Conservation (phyloP, 257 asterid genomes). For the Rehmannia glutinosa region DNA sequence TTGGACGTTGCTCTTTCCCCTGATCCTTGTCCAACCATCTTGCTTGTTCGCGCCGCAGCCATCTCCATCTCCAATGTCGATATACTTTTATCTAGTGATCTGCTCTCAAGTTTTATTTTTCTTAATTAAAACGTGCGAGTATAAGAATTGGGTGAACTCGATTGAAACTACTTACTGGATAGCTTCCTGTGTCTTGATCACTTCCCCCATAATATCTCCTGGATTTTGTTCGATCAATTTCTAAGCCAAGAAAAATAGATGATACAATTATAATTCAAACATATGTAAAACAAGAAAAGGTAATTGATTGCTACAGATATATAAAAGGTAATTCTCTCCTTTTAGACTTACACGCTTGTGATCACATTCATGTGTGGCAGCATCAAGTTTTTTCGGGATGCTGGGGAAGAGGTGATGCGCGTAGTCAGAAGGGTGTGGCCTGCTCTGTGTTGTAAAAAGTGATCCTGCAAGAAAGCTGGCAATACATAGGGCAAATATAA, state of each 20-base stretch:
- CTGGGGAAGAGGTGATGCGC: constrained; percentile 8
- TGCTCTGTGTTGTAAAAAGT: constrained; percentile 35
- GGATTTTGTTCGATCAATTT: constrained; percentile 37
- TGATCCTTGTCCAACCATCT: not conserved
- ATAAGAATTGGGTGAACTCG: too few species aligned
- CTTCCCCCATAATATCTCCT: constrained; percentile 45
- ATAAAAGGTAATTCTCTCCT: too few species aligned
- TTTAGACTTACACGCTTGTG: constrained; percentile 46
- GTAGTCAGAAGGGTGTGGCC: constrained; percentile 23
- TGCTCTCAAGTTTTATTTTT: constrained; percentile 9
- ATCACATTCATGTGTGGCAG: constrained; percentile 30
- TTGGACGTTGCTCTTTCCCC: constrained; percentile 17
- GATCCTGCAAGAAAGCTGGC: constrained; percentile 66
- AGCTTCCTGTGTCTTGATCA: constrained; percentile 56
- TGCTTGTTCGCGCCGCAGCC: constrained; percentile 25
- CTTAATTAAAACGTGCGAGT: too few species aligned
- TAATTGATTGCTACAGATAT: too few species aligned
- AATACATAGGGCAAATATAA: constrained; percentile 42
- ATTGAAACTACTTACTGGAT: constrained; percentile 48
- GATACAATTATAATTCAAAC: too few species aligned
- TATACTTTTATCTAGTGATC: constrained; percentile 52
- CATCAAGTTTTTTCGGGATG: constrained; percentile 19
- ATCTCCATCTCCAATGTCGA: constrained; percentile 46
- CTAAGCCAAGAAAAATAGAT: constrained; percentile 17
- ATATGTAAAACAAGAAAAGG: too few species aligned